Percentiles rank a stretch among this genome's conserved stretches.
phyloP scores from a whole-genome alignment of 2,329 filamentous ascomycete genomes.

The Trichoderma koningii region DNA sequence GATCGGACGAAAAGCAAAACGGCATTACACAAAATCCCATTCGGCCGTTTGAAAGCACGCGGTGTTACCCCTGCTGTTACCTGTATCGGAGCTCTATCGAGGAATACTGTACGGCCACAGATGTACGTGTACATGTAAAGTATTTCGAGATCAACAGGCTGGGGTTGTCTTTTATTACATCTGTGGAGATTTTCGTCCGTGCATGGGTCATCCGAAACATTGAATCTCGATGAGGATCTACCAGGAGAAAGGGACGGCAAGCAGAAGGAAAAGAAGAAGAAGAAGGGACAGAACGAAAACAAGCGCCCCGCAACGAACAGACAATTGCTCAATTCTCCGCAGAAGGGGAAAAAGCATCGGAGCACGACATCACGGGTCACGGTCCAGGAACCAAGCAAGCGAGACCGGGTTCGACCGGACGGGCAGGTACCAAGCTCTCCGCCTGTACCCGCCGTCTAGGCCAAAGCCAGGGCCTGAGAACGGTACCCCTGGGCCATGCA shows the following conservation, averaged over 20 bases:
- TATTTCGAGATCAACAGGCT: background rate
- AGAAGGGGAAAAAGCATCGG: background rate
- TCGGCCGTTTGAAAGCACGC: too few species aligned
- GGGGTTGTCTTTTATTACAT: background rate
- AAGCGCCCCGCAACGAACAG: background rate
- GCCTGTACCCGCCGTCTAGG: background rate
- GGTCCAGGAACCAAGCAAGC: conserved; percentile 22
- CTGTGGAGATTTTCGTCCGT: background rate
- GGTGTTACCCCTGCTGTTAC: too few species aligned
- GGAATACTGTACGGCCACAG: too few species aligned
- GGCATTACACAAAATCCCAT: too few species aligned
- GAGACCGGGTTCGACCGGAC: conserved; percentile 18
- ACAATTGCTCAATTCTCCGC: conserved; percentile 3
- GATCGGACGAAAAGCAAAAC: too few species aligned
- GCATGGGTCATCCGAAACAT: background rate
- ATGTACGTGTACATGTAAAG: too few species aligned
- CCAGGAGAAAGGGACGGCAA: background rate
- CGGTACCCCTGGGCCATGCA: conserved; percentile 10
- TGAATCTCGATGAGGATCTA: conserved; percentile 1
- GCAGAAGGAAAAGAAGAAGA: background rate
- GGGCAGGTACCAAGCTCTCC: conserved; percentile 15
- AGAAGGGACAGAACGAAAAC: background rate
- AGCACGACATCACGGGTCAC: conserved; percentile 10
- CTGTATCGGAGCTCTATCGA: too few species aligned
- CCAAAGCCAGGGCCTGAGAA: background rate